Conservation (phyloP, 2,329 filamentous ascomycete species). For the Thyridium curvatum region DNA sequence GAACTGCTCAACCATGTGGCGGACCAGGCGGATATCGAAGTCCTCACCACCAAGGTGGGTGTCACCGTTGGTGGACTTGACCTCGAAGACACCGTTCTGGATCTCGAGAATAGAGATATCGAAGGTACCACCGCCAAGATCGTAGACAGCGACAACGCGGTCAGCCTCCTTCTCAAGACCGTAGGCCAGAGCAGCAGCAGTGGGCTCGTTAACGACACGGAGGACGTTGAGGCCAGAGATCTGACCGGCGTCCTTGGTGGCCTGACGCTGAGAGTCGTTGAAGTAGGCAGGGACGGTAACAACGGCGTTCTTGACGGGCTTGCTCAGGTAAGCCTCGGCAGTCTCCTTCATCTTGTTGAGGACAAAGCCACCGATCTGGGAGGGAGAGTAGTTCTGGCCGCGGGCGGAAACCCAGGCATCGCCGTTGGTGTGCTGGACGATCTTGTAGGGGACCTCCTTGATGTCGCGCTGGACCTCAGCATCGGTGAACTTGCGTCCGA, state of each 20-base stretch:
- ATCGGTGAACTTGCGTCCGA: constrained; percentile 95
- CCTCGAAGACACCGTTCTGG: constrained; percentile 96
- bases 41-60: constrained; percentile 98
- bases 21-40: constrained; percentile 92
- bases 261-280: constrained; percentile 96
- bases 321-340: constrained; percentile 85
- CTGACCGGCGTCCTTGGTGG: constrained; percentile 96
- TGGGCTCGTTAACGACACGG: constrained; percentile 97
- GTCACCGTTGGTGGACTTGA: constrained; percentile 98
- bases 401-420: constrained; percentile 94
- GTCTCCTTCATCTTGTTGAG: constrained; percentile 99
- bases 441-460: constrained; percentile 98
- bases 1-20: constrained; percentile 89
- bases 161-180: constrained; percentile 93
- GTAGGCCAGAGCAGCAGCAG: constrained; percentile 90
- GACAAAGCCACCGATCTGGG: constrained; percentile 95
- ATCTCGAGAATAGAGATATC: constrained; percentile 98
- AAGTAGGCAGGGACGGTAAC: constrained; percentile 98
- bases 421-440: constrained; percentile 92
- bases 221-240: constrained; percentile 95
- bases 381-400: constrained; percentile 93
- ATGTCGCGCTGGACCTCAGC: constrained; percentile 92
- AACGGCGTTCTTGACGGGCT: constrained; percentile 89
- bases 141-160: constrained; percentile 88
- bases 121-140: constrained; percentile 97